These are phyloP conservation scores for Phytopythium aichiense DNA, from an alignment of 352 stramenopile genomes.

Conservation along the genomic window DNA sequence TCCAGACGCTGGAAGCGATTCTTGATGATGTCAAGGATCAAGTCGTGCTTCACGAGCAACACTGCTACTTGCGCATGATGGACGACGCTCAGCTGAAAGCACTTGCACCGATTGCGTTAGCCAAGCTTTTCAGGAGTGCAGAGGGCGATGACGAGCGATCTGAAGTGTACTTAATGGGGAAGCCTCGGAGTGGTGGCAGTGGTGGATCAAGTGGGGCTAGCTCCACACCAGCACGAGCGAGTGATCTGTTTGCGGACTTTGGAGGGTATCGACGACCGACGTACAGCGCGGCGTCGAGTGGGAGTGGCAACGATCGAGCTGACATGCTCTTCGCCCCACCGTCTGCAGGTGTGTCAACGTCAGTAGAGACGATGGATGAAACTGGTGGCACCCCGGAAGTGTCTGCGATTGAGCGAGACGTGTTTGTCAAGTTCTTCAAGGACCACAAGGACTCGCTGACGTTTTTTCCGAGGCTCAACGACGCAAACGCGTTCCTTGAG, in stretches of 20 bases:
- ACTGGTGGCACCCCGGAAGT: constrained; percentile 7
- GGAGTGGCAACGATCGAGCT: constrained; percentile 31
- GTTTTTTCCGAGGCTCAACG: constrained; percentile 34
- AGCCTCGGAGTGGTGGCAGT: constrained; percentile 7
- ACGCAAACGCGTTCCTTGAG: constrained; percentile 42
- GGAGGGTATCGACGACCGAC: constrained; percentile 18
- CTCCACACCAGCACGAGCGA: constrained; percentile 44
- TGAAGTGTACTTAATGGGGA: constrained; percentile 38
- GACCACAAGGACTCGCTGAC: constrained; percentile 47
- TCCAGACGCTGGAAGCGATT: constrained; percentile 49
- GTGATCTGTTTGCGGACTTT: constrained; percentile 75
- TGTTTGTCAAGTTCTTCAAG: constrained; percentile 45
- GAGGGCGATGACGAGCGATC: constrained; percentile 37
- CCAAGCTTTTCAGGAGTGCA: constrained; percentile 32
- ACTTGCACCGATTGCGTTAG: constrained; percentile 54
- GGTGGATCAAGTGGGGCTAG: constrained; percentile 7
- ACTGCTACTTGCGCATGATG: constrained; percentile 73
- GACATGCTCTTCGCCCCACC: constrained; percentile 54
- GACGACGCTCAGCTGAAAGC: constrained; percentile 40
- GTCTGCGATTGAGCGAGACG: constrained; percentile 32
- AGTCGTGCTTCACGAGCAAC: constrained; percentile 69
- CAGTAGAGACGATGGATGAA: constrained; percentile 11
- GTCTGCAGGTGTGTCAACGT: background rate
- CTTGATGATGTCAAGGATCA: constrained; percentile 51
- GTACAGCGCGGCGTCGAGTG: constrained; percentile 2